phyloP scores from a whole-genome alignment of 169 alveolate species.

The Cryptosporidium canis region DNA sequence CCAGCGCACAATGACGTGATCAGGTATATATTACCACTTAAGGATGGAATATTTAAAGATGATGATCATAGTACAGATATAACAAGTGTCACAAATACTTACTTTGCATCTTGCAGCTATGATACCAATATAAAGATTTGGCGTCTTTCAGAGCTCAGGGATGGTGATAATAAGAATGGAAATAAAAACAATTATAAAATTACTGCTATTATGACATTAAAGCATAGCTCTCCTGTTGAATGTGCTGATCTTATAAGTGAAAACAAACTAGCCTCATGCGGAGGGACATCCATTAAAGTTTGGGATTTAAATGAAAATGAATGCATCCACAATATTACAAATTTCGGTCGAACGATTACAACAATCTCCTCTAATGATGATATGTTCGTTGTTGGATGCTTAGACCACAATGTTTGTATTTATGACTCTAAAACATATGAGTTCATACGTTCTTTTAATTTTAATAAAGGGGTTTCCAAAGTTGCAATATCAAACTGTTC shows the following conservation, averaged over 20 bases:
- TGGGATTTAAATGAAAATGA: constrained; percentile 17
- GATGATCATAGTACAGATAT: neutral
- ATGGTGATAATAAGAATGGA: neutral
- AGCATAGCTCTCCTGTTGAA: constrained; percentile 42
- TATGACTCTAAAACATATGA: constrained; percentile 11
- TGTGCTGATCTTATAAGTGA: constrained; percentile 14
- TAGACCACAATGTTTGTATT: constrained; percentile 40
- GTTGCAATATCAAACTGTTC: constrained; percentile 67
- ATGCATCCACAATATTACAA: neutral
- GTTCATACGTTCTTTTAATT: constrained; percentile 28
- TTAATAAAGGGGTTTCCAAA: neutral
- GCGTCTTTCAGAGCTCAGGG: constrained; percentile 11
- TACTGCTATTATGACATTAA: neutral
- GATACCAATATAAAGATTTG: constrained; percentile 39
- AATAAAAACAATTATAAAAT: neutral
- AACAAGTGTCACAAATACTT: neutral
- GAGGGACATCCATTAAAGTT: constrained; percentile 46
- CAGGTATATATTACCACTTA: constrained; percentile 12
- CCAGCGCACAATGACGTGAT: constrained; percentile 42
- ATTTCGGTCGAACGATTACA: constrained; percentile 49
- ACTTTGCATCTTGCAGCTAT: constrained; percentile 63
- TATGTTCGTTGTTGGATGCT: constrained; percentile 47
- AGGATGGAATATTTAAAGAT: neutral
- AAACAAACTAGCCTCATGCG: constrained; percentile 13
- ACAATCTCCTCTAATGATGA: neutral